A percentile compares a stretch with the other conserved stretches of the same genome.
These are phyloP conservation scores for Aegilops speltoides DNA, from an alignment of 176 grass and related monocot species.

Conservation along the genomic window DNA sequence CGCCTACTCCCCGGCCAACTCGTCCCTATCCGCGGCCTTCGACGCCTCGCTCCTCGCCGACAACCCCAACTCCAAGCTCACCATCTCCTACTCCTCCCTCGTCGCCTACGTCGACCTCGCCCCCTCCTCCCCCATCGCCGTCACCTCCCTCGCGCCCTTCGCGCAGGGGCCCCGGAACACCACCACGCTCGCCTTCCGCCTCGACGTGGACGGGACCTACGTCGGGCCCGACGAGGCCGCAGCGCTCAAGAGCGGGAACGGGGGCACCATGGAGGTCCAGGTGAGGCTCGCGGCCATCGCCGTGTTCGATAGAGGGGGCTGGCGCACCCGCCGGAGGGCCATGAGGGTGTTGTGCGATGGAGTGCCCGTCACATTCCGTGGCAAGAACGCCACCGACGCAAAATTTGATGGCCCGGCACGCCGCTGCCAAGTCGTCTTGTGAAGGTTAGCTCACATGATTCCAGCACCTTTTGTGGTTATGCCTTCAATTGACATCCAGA, in stretches of 20 bases:
- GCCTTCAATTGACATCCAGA: not conserved
- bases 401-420: slow-evolving; percentile 40
- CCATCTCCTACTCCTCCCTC: slow-evolving; percentile 55
- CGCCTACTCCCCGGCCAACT: slow-evolving; percentile 46
- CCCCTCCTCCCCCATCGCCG: slow-evolving; percentile 48
- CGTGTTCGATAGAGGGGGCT: slow-evolving; percentile 65
- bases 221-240: slow-evolving; percentile 49
- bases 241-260: slow-evolving; percentile 38
- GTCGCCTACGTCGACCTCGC: slow-evolving; percentile 45
- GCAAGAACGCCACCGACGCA: slow-evolving; percentile 45
- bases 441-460: slow-evolving; percentile 38
- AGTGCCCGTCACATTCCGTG: slow-evolving; percentile 49
- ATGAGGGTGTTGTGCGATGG: slow-evolving; percentile 69
- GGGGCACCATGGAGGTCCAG: slow-evolving; percentile 51
- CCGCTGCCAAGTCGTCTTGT: slow-evolving; percentile 56
- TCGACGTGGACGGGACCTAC: slow-evolving; percentile 55
- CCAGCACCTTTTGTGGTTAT: not conserved
- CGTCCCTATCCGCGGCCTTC: slow-evolving; percentile 60
- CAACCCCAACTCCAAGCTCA: slow-evolving; percentile 85
- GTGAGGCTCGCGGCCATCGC: slow-evolving; percentile 59
- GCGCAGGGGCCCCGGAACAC: slow-evolving; percentile 42
- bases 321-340: slow-evolving; percentile 70
- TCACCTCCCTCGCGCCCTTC: slow-evolving; percentile 66
- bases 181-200: slow-evolving; percentile 51
- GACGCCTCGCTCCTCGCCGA: slow-evolving; percentile 50